Percentiles rank a stretch among this genome's conserved stretches.
These are phyloP conservation scores for Dittrichia graveolens DNA, from an alignment of 129 eudicot genomes.

Conservation along the genomic window DNA sequence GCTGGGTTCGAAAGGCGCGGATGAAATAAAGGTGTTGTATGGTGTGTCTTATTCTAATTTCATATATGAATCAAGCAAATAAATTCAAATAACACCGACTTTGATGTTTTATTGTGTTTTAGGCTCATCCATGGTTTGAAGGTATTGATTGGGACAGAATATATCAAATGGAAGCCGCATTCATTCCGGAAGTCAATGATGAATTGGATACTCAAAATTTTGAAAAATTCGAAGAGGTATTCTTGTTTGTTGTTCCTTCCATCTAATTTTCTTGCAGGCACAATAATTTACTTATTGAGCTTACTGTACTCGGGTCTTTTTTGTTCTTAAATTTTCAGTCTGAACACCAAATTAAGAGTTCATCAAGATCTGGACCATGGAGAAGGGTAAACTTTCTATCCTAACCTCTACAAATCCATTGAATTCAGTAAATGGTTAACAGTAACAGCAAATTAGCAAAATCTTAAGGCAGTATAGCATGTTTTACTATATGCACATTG, in stretches of 20 bases:
- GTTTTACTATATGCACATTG: neutral
- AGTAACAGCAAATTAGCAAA: neutral
- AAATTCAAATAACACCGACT: neutral
- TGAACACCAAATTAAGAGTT: constrained; percentile 49
- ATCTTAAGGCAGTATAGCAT: too few species aligned
- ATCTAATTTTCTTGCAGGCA: neutral
- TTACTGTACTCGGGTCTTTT: constrained; percentile 1
- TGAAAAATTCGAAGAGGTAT: constrained; percentile 92
- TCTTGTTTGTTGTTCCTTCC: neutral
- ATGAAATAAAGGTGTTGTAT: constrained; percentile 93
- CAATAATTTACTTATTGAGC: neutral
- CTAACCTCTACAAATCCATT: neutral
- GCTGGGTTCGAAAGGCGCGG: constrained; percentile 89
- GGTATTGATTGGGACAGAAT: constrained; percentile 87
- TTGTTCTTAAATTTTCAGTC: constrained; percentile 37
- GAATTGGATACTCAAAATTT: constrained; percentile 95
- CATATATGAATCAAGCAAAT: neutral
- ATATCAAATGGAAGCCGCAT: constrained; percentile 91
- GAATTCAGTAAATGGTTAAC: neutral
- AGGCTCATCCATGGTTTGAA: constrained; percentile 92
- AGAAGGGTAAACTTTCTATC: constrained; percentile 67
- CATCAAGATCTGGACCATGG: constrained; percentile 88
- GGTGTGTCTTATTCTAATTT: constrained; percentile 45
- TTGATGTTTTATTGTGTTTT: constrained; percentile 28
- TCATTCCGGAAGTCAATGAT: constrained; percentile 89